These are phyloP conservation scores for Leishmania braziliensis DNA, from an alignment of 208 protist genomes.

Conservation along the genomic window DNA sequence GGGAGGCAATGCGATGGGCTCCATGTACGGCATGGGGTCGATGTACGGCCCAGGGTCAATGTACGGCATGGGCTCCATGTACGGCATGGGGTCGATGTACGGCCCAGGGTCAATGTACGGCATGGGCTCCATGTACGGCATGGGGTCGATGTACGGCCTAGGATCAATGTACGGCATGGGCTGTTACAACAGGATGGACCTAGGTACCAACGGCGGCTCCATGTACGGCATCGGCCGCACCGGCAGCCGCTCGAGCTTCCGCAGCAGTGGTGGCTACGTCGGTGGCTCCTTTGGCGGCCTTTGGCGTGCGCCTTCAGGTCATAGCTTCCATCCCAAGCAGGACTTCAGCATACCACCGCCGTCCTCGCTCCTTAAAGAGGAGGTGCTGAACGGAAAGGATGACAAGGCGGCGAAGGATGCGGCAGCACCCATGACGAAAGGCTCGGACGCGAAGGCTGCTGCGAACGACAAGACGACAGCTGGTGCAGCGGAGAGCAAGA, in stretches of 20 bases:
- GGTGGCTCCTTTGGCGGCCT: conserved; percentile 43
- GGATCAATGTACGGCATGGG: neutral
- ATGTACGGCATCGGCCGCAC: conserved; percentile 45
- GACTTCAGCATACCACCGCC: conserved; percentile 37
- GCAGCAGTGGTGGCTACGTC: conserved; percentile 33
- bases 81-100: conserved; percentile 22
- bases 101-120: conserved; percentile 6
- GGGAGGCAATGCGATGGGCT: conserved; percentile 13
- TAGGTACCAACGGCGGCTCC: conserved; percentile 18
- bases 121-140: conserved; percentile 24
- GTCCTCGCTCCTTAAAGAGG: conserved; percentile 24
- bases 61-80: conserved; percentile 24
- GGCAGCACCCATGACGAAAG: neutral
- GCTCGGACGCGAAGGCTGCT: neutral
- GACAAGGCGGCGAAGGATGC: conserved; percentile 18
- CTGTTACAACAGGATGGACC: conserved; percentile 14
- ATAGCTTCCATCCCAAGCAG: conserved; percentile 17
- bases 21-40: conserved; percentile 7
- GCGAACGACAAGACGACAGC: neutral
- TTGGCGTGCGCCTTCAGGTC: conserved; percentile 34
- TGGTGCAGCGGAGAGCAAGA: conserved; percentile 6
- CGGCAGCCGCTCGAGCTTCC: conserved; percentile 21
- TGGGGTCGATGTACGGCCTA: conserved; percentile 22
- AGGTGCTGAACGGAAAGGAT: conserved; percentile 6
- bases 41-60: neutral